A percentile compares a stretch with the other conserved stretches of the same genome.
phyloP scores from a whole-genome alignment of 2,329 filamentous ascomycete species.

The Talaromyces islandicus region DNA sequence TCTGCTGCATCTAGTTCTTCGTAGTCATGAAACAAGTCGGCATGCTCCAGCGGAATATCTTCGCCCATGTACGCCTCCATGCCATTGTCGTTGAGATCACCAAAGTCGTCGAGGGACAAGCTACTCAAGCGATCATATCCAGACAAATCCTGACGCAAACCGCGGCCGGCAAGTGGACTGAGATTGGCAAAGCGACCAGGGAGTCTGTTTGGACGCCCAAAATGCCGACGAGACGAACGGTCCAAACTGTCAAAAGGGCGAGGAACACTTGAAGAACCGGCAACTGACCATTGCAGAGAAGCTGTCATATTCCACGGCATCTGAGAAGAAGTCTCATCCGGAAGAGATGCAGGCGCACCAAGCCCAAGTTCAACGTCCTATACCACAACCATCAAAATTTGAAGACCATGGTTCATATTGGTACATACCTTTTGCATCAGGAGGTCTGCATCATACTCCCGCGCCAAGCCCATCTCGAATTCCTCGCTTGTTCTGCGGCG shows the following conservation, averaged over 20 bases:
- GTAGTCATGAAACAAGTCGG: background rate
- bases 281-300: conserved; percentile 49
- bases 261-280: conserved; percentile 29
- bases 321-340: conserved; percentile 60
- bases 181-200: conserved; percentile 52
- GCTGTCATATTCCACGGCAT: conserved; percentile 64
- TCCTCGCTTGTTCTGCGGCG: conserved; percentile 29
- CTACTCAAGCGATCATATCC: conserved; percentile 19
- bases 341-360: conserved; percentile 59
- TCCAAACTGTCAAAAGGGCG: conserved; percentile 31
- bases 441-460: conserved; percentile 24
- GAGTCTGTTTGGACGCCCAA: conserved; percentile 31
- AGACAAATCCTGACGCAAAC: conserved; percentile 25
- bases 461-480: conserved; percentile 28
- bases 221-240: conserved; percentile 21
- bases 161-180: conserved; percentile 56
- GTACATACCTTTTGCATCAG: conserved; percentile 31
- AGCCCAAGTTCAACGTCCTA: conserved; percentile 63
- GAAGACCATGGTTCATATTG: background rate
- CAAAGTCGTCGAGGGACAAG: conserved; percentile 16
- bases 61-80: conserved; percentile 12
- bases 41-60: background rate
- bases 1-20: background rate
- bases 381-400: conserved; percentile 6
- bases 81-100: conserved; percentile 19